Evolutionary conservation across 257 asterid genomes (phyloP).

Genomic region (Nicotiana knightiana): DNA sequence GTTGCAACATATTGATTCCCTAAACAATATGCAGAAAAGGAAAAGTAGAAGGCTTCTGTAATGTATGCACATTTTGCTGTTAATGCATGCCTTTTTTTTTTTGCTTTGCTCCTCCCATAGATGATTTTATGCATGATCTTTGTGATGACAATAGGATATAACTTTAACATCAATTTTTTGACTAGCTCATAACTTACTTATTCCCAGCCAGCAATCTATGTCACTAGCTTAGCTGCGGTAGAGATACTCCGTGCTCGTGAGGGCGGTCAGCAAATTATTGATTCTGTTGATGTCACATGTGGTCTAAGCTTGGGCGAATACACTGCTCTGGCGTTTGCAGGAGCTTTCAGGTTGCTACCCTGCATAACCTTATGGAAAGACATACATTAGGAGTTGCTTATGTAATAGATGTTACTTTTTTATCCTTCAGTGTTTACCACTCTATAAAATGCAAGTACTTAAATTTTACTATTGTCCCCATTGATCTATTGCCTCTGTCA

Average conservation of each 20-base stretch:
- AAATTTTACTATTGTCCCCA: neutral
- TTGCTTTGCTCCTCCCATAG: neutral
- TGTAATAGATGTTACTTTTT: neutral
- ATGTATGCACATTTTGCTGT: neutral
- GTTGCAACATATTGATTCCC: neutral
- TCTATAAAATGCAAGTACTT: neutral
- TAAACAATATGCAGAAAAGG: neutral
- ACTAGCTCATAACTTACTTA: conserved; percentile 1
- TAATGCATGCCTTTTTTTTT: neutral
- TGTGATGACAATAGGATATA: neutral
- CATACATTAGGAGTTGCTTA: neutral
- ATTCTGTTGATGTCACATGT: conserved; percentile 87
- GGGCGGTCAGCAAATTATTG: conserved; percentile 88
- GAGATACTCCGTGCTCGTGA: conserved; percentile 93
- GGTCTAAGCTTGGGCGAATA: conserved; percentile 98
- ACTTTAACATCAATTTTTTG: neutral
- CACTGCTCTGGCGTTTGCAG: conserved; percentile 96
- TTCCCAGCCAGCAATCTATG: conserved; percentile 89
- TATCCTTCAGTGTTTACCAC: neutral
- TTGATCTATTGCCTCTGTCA: conserved; percentile 26
- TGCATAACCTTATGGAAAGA: neutral
- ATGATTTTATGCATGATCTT: neutral
- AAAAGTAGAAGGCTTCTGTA: neutral
- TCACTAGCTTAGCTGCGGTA: conserved; percentile 97
- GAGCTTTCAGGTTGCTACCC: conserved; percentile 76